These are phyloP conservation scores for Tylopilus sp. DNA, from an alignment of 768 basidiomycete species.

Conservation along the genomic window DNA sequence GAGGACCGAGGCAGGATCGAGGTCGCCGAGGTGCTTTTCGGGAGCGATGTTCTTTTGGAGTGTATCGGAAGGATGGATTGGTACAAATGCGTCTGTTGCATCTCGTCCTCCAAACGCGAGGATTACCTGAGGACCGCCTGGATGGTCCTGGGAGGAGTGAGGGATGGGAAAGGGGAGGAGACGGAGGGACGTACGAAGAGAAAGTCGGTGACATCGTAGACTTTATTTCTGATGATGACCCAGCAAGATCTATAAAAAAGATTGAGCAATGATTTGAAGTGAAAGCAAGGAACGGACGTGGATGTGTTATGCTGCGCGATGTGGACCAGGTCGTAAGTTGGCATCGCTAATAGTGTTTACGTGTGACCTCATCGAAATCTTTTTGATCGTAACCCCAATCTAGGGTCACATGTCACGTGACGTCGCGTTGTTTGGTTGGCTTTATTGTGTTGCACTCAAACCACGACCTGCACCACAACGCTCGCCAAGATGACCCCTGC, in stretches of 20 bases:
- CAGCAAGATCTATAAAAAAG: conserved; percentile 62
- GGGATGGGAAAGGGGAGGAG: neutral
- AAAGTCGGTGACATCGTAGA: conserved; percentile 87
- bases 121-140: conserved; percentile 81
- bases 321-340: conserved; percentile 50
- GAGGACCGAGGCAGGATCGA: conserved; percentile 46
- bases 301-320: conserved; percentile 57
- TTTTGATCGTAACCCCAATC: neutral
- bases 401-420: conserved; percentile 32
- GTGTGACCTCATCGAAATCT: no score
- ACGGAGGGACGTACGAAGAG: conserved; percentile 43
- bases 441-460: conserved; percentile 46
- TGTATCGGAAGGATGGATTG: conserved; percentile 83
- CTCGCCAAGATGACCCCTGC: conserved; percentile 38
- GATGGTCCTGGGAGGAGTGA: conserved; percentile 52
- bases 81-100: conserved; percentile 72
- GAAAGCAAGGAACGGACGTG: conserved; percentile 35
- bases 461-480: conserved; percentile 29
- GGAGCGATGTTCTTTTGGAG: conserved; percentile 66
- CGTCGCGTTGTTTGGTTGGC: conserved; percentile 49
- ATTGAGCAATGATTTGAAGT: no score
- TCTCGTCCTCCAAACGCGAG: conserved; percentile 82
- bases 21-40: conserved; percentile 68
- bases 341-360: conserved; percentile 11
- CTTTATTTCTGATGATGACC: conserved; percentile 75